These are phyloP conservation scores for Cordyceps farinosa DNA, from an alignment of 2,329 filamentous ascomycete genomes.

Conservation along the genomic window DNA sequence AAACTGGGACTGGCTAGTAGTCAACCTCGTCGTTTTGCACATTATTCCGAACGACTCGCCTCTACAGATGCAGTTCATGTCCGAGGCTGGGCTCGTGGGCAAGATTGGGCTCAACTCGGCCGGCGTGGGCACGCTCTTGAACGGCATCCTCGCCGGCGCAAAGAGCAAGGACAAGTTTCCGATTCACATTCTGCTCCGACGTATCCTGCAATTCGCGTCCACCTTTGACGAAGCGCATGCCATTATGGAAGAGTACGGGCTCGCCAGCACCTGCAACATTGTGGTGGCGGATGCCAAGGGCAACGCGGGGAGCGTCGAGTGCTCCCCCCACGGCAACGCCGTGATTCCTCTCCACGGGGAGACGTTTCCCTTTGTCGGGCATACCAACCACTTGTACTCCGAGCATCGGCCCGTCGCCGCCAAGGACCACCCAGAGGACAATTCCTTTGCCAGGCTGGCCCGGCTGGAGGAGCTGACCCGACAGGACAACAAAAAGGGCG, in stretches of 20 bases:
- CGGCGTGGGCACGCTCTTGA: slow-evolving; percentile 6
- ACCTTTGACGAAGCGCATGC: background rate
- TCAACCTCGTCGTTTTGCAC: background rate
- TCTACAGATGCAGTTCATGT: slow-evolving; percentile 1
- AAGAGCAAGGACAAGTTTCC: background rate
- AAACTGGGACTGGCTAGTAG: slow-evolving; percentile 10
- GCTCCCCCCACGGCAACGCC: background rate
- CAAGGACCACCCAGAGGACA: background rate
- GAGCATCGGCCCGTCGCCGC: background rate
- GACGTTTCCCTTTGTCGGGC: background rate
- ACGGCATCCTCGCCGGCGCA: slow-evolving; percentile 9
- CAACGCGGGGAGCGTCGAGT: background rate
- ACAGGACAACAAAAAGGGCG: background rate
- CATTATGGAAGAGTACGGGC: background rate
- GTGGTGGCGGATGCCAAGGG: background rate
- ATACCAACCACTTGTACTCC: background rate
- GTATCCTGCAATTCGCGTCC: slow-evolving; percentile 1
- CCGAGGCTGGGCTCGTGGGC: slow-evolving; percentile 1
- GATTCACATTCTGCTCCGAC: slow-evolving; percentile 3
- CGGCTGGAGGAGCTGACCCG: background rate
- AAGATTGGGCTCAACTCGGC: slow-evolving; percentile 4
- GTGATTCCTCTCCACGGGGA: background rate
- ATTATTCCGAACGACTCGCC: background rate
- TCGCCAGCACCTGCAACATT: slow-evolving; percentile 5
- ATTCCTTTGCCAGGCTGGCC: background rate